Percentiles rank a stretch among this genome's conserved stretches.
Conservation (phyloP, 2,329 filamentous ascomycete species). For the Cercospora sp. region DNA sequence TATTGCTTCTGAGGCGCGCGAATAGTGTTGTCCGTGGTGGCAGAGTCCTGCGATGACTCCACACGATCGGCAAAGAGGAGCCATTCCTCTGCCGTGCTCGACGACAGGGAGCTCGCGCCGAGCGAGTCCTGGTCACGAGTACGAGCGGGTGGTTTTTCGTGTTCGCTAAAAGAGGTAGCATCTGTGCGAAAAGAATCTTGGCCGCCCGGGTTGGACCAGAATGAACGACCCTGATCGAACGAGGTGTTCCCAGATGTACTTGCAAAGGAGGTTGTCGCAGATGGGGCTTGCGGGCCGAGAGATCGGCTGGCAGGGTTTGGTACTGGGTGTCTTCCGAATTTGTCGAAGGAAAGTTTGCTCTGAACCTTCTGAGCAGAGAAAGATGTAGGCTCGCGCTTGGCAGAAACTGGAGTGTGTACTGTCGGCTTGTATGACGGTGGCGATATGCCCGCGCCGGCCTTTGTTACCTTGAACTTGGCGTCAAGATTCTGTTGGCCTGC, state of each 20-base stretch:
- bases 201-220: constrained; percentile 18
- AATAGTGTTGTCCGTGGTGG: constrained; percentile 7
- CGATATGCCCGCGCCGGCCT: neutral
- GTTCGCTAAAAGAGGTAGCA: constrained; percentile 22
- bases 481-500: neutral
- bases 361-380: neutral
- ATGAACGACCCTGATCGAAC: constrained; percentile 13
- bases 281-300: neutral
- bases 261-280: constrained; percentile 1
- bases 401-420: neutral
- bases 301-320: neutral
- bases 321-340: neutral
- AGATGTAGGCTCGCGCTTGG: neutral
- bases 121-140: neutral
- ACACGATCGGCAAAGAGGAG: neutral
- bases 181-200: constrained; percentile 16
- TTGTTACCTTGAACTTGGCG: neutral
- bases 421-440: neutral
- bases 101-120: constrained; percentile 15
- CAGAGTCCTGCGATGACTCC: constrained; percentile 15
- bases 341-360: neutral
- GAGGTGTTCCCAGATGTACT: constrained; percentile 19
- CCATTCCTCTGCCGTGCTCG: constrained; percentile 11
- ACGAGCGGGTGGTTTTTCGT: neutral
- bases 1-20: neutral